Evolutionary conservation across 306 rosid genomes (phyloP).

Genomic region (Parietaria judaica): DNA sequence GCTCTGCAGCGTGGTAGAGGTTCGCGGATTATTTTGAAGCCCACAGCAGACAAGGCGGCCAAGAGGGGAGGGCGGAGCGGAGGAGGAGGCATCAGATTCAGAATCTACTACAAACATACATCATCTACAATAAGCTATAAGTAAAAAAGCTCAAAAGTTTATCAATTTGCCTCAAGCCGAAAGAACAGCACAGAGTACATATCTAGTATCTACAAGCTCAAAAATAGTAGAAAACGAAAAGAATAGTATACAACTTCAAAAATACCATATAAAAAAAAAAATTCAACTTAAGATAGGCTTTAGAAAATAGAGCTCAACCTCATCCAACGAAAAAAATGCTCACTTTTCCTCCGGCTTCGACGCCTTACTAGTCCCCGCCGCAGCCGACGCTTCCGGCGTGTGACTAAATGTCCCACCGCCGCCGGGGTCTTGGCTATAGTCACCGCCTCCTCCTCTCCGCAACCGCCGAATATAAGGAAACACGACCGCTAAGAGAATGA

Average conservation of each 20-base stretch:
- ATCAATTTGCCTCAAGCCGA: too few species aligned
- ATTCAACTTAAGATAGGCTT: not conserved
- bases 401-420: not conserved
- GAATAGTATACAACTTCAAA: not conserved
- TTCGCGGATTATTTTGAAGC: too few species aligned
- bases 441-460: not conserved
- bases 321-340: not conserved
- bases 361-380: not conserved
- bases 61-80: too few species aligned
- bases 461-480: constrained; percentile 24
- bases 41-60: too few species aligned
- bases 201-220: too few species aligned
- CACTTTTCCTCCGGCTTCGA: not conserved
- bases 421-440: not conserved
- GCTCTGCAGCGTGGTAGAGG: too few species aligned
- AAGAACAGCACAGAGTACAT: too few species aligned
- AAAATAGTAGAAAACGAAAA: too few species aligned
- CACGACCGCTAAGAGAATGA: constrained; percentile 24
- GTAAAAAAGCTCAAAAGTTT: too few species aligned
- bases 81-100: too few species aligned
- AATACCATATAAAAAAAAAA: not conserved
- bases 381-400: not conserved
- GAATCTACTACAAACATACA: too few species aligned
- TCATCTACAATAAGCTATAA: too few species aligned
- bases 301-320: not conserved